Evolutionary conservation across 2,329 filamentous ascomycete genomes (phyloP).

Genomic region (Neurospora crassa): DNA sequence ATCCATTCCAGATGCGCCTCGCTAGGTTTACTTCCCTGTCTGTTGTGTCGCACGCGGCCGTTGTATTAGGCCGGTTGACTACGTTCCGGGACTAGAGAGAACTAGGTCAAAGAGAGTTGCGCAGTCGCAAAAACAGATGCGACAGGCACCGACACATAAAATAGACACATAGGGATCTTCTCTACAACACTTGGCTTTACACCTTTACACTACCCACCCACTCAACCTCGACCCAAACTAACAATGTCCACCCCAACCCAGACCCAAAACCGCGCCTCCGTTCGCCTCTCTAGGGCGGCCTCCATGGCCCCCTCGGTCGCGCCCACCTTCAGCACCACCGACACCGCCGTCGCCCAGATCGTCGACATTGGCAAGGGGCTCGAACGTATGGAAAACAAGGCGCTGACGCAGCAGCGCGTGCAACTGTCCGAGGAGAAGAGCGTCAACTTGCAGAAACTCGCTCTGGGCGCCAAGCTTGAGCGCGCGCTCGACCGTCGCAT

Average conservation of each 20-base stretch:
- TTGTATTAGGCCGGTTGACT: not conserved
- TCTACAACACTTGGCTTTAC: not conserved
- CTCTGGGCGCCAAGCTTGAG: conserved; percentile 82
- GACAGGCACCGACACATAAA: not conserved
- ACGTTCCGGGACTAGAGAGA: not conserved
- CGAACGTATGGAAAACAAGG: conserved; percentile 83
- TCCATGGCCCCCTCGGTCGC: conserved; percentile 54
- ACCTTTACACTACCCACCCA: not conserved
- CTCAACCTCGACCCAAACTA: conserved; percentile 1
- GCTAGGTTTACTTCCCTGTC: not conserved
- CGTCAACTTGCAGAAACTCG: conserved; percentile 75
- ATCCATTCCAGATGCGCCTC: not conserved
- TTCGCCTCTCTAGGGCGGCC: conserved; percentile 47
- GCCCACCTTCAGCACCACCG: conserved; percentile 40
- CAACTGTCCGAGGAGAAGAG: conserved; percentile 69
- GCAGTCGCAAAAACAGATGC: not conserved
- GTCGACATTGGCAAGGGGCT: conserved; percentile 68
- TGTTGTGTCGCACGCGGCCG: not conserved
- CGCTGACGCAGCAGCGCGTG: conserved; percentile 73
- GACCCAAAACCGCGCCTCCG: conserved; percentile 40
- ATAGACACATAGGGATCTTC: not conserved
- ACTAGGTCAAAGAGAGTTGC: not conserved
- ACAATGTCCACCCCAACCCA: not conserved
- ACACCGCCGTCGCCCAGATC: conserved; percentile 49
- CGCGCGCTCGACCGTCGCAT: conserved; percentile 78